Evolutionary conservation across 2,329 filamentous ascomycete genomes (phyloP), one percentile per base, ranked within the genome.

Genomic region (Dactylellina haptotyla): DNA sequence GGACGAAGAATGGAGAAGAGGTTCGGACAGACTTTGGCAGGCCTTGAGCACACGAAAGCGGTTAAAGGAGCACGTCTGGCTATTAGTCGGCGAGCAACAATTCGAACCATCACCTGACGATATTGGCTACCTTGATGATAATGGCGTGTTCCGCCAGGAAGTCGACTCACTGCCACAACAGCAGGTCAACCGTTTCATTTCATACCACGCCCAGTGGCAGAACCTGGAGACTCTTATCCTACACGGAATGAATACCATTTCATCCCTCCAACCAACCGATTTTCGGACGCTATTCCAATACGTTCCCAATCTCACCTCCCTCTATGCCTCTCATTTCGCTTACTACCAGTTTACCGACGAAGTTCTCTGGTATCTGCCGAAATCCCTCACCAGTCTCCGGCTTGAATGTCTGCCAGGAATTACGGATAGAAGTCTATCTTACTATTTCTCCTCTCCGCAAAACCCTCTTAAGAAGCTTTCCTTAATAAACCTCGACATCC

Each of bases 11-110:
- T 74, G 70, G 70, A 39, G 62, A 56, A 51, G 67, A 26, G 67
- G 59, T 1, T 56, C 62, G 48, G 70, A 74, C 50, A 67, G 63
- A 41, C 39, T 74, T 26, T 74, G 70, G 70, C 56, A 63, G 16
- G 70, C 70, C 25, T 45, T 74, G 10, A 63, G 70, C 41, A 74
- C 70, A 28, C 62, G 70, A 20, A 74, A 67, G 28, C 28, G 30
- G 18, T 18, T 74, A 16, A 74, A 67, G 56, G 70, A 74, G 39
- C 70, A 74, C 28, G 70, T 74, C 16, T 74, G 70, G 70, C 56
- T 74, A 16, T 48, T 74, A 5, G 63, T 66, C 16, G 70, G 70
- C 26, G 70, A 74, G 32, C 54, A 63, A 25, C 62, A 63, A 25
- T 67, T 73, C 46, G 62, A 73, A 20, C 69, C 69, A 1, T 74